Base-by-base conservation (phyloP, 805 yeast genomes). In the Cyberlindnera mississippiensis region DNA sequence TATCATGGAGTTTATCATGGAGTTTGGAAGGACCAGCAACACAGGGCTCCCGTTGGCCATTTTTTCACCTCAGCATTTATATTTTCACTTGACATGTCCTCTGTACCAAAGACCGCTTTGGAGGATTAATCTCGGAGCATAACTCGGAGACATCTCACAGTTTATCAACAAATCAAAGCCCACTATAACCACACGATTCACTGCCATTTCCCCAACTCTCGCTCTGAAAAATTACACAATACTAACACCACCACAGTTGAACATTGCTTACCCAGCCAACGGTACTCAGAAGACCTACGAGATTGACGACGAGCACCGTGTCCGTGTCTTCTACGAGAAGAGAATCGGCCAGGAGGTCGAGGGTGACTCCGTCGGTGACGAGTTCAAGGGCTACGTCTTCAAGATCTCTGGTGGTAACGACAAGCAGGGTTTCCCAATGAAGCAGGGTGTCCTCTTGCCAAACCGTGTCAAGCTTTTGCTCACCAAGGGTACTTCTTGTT, bases 371-470 rank as follows among this genome's bases (percentile, higher is more conserved):
- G 85, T 93, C 64, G 95, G 96, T 68, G 98, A 93, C 67, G 99
- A 95, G 78, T 56, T 91, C 91, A 91, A 89, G 76, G 99, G 99
- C 68, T 93, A 93, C 89, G 73, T 88, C 69, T 90, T 93, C 86
- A 95, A 85, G 81, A 90, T 93, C 73, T 76, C 97, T 64, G 99
- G 99, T 71, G 99, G 99, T 84, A 93, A 93, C 85, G 99, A 93
- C 80, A 93, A 93, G 80, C 99, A 93, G 81, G 99, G 99, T 80
- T 93, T 93, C 96, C 98, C 99, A 78, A 93, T 95, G 99, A 93
- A 90, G 78, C 99, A 95, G 78, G 99, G 99, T 85, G 99, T 93
- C 59, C 78, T 93, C 82, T 93, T 88, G 80, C 98, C 99, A 76
- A 89, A 95, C 83, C 95, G 99, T 84, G 98, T 93, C 64, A 89